Evolutionary conservation across 2,329 filamentous ascomycete species (phyloP).

Genomic region (Penicillium sp.): DNA sequence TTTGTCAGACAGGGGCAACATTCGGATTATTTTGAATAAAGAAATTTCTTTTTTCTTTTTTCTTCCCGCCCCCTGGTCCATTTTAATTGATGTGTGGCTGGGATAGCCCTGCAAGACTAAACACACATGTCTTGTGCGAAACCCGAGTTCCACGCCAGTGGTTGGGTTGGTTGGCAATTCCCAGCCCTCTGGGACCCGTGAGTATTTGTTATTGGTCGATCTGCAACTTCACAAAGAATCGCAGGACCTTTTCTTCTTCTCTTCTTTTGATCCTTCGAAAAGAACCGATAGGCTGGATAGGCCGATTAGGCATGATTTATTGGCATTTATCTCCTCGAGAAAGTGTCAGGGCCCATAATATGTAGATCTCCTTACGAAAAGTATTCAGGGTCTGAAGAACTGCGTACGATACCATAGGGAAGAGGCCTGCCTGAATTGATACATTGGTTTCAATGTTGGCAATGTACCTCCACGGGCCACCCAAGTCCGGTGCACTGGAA

Average conservation of each 20-base stretch:
- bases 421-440: neutral
- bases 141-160: conserved; percentile 14
- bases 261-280: neutral
- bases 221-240: conserved; percentile 1
- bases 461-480: neutral
- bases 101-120: conserved; percentile 14
- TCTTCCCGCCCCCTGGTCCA: no score
- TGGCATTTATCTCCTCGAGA: no score
- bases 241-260: neutral
- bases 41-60: neutral
- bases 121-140: conserved; percentile 4
- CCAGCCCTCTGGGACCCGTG: conserved; percentile 33
- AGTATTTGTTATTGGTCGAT: conserved; percentile 38
- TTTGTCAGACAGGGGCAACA: neutral
- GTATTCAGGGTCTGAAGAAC: neutral
- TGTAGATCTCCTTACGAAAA: no score
- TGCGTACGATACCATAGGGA: no score
- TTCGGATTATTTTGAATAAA: neutral
- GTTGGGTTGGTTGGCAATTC: conserved; percentile 27
- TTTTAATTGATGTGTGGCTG: neutral
- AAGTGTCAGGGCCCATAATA: no score
- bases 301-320: no score
- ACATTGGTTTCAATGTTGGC: no score
- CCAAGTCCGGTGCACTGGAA: conserved; percentile 21
- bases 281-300: neutral